Evolutionary conservation across 805 yeast species (phyloP).

Genomic region (Crinitomyces ghanaensis): DNA sequence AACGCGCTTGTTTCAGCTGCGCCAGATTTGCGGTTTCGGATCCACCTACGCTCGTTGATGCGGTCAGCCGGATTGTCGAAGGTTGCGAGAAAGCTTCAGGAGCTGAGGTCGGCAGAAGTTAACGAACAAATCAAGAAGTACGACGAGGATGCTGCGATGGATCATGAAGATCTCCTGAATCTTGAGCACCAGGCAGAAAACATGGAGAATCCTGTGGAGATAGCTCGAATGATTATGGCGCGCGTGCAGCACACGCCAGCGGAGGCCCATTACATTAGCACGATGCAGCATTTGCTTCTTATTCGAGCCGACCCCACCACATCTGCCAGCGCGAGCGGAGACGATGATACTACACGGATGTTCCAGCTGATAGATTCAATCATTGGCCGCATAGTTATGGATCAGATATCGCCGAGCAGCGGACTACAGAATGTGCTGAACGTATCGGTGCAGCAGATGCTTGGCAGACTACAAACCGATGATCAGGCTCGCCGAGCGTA

Average conservation of each 20-base stretch:
- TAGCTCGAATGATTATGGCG: slow-evolving; percentile 47
- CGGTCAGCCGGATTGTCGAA: slow-evolving; percentile 44
- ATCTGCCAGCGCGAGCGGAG: no score
- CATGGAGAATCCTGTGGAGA: slow-evolving; percentile 61
- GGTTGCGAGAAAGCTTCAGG: slow-evolving; percentile 41
- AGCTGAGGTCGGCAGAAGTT: slow-evolving; percentile 45
- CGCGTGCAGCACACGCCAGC: slow-evolving; percentile 48
- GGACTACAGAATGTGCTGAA: slow-evolving; percentile 57
- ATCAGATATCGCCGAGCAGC: slow-evolving; percentile 32
- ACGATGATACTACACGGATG: slow-evolving; percentile 36
- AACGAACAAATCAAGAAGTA: slow-evolving; percentile 57
- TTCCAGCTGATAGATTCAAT: slow-evolving; percentile 55
- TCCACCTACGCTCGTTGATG: slow-evolving; percentile 49
- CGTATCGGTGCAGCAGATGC: slow-evolving; percentile 61
- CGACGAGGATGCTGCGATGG: slow-evolving; percentile 43
- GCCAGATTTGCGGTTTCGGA: slow-evolving; percentile 29
- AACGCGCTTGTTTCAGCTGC: slow-evolving; percentile 40
- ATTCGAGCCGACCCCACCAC: slow-evolving; percentile 30
- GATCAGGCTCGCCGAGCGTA: slow-evolving; percentile 72
- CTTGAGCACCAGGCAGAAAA: slow-evolving; percentile 34
- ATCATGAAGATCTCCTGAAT: slow-evolving; percentile 35
- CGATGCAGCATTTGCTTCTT: slow-evolving; percentile 55
- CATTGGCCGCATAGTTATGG: slow-evolving; percentile 48
- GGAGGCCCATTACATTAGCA: slow-evolving; percentile 46
- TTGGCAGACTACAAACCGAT: slow-evolving; percentile 69